Evolutionary conservation across 495 filamentous ascomycete species (phyloP).

Genomic region (Annulohypoxylon moriforme): DNA sequence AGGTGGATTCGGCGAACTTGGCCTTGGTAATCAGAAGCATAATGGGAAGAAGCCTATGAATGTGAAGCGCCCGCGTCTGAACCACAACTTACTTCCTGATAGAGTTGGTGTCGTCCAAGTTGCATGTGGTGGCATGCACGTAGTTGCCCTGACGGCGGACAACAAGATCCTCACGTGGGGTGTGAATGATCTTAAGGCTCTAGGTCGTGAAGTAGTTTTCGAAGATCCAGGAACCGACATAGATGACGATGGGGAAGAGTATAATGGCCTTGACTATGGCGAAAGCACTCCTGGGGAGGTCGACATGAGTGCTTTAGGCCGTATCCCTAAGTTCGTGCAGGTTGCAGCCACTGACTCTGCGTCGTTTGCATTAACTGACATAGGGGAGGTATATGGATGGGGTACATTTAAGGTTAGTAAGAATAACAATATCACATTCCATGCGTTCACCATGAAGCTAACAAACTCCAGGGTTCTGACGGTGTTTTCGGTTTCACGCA

Average conservation of each 20-base stretch:
- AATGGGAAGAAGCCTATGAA: constrained; percentile 59
- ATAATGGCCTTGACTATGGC: neutral
- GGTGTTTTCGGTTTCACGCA: constrained; percentile 74
- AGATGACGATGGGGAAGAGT: constrained; percentile 58
- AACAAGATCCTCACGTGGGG: constrained; percentile 78
- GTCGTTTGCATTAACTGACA: constrained; percentile 72
- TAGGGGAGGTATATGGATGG: constrained; percentile 74
- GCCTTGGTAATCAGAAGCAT: constrained; percentile 53
- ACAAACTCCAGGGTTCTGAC: constrained; percentile 55
- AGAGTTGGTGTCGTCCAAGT: constrained; percentile 72
- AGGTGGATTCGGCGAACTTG: constrained; percentile 61
- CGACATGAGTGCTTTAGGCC: constrained; percentile 57
- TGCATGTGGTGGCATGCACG: constrained; percentile 74
- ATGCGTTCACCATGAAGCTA: constrained; percentile 15
- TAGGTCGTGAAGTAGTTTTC: constrained; percentile 71
- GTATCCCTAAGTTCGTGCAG: constrained; percentile 66
- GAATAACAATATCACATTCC: neutral
- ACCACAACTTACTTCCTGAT: constrained; percentile 58
- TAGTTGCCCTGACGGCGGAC: constrained; percentile 68
- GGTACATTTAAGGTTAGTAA: constrained; percentile 72
- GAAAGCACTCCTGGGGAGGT: constrained; percentile 70
- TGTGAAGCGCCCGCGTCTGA: constrained; percentile 62
- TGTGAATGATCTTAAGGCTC: constrained; percentile 74
- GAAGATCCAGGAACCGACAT: constrained; percentile 34
- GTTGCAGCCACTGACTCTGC: constrained; percentile 72